A percentile compares a stretch with the other conserved stretches of the same genome.
Evolutionary conservation across 1,284 basidiomycete genomes (phyloP).

Genomic region (Pyrrhoderma noxium): DNA sequence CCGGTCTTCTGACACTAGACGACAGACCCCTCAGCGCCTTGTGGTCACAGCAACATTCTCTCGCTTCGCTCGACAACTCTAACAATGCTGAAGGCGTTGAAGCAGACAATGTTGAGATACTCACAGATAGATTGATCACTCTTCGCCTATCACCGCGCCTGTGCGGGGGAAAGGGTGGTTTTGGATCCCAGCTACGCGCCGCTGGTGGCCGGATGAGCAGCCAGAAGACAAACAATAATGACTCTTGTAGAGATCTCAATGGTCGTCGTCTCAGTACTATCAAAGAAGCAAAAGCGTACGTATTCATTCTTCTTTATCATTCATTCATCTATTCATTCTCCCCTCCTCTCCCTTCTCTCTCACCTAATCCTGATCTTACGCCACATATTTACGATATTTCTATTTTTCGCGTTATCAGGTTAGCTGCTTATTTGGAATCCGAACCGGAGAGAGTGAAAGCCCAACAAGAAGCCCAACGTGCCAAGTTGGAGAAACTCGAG

Average conservation of each 20-base stretch:
- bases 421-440: conserved; percentile 84
- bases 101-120: neutral
- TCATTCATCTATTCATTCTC: neutral
- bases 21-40: conserved; percentile 39
- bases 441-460: conserved; percentile 80
- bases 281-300: conserved; percentile 90
- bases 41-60: conserved; percentile 2
- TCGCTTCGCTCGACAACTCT: conserved; percentile 22
- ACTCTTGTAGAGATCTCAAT: conserved; percentile 90
- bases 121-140: conserved; percentile 37
- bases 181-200: conserved; percentile 92
- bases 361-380: neutral
- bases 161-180: conserved; percentile 93
- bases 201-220: conserved; percentile 97
- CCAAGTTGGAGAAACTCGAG: conserved; percentile 82
- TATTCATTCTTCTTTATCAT: neutral
- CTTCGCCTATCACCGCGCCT: conserved; percentile 65
- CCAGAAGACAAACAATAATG: conserved; percentile 91
- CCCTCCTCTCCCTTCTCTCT: neutral
- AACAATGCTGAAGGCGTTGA: conserved; percentile 8
- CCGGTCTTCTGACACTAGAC: conserved; percentile 39
- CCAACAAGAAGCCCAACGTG: conserved; percentile 72
- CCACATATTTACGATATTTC: conserved; percentile 11
- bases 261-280: conserved; percentile 88
- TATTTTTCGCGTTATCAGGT: conserved; percentile 36